phyloP scores from a whole-genome alignment of 495 filamentous ascomycete genomes.

The Tetracladium marchalianum region DNA sequence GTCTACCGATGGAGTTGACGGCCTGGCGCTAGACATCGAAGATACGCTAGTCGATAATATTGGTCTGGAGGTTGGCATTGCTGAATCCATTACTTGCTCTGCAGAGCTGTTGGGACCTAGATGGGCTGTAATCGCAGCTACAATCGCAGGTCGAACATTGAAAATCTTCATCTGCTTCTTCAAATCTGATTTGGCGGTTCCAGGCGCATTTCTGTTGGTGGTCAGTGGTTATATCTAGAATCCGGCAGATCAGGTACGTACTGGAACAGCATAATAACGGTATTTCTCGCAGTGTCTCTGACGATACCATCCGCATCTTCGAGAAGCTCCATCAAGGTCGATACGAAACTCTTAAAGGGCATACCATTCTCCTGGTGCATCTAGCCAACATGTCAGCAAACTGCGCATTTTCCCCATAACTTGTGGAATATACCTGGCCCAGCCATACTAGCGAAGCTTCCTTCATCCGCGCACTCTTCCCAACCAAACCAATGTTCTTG shows the following conservation, averaged over 20 bases:
- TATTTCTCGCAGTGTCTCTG: constrained; percentile 69
- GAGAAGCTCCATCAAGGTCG: constrained; percentile 69
- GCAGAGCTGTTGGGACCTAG: constrained; percentile 47
- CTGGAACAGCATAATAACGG: constrained; percentile 78
- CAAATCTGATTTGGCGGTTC: constrained; percentile 76
- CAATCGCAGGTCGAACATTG: constrained; percentile 77
- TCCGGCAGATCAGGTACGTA: constrained; percentile 26
- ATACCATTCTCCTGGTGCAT: constrained; percentile 70
- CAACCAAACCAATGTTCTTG: constrained; percentile 64
- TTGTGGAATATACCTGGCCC: constrained; percentile 39
- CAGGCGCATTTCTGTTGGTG: constrained; percentile 55
- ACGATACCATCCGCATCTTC: constrained; percentile 85
- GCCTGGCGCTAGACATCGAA: constrained; percentile 35
- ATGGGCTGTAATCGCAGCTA: constrained; percentile 62
- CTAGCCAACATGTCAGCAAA: constrained; percentile 25
- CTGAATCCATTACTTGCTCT: constrained; percentile 28
- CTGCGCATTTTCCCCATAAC: background rate
- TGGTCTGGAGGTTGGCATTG: constrained; percentile 24
- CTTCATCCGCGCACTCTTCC: constrained; percentile 73
- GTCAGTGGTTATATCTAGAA: constrained; percentile 1
- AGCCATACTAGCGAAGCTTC: constrained; percentile 80
- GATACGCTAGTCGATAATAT: constrained; percentile 40
- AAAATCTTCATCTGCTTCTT: constrained; percentile 70
- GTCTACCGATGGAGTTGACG: constrained; percentile 41
- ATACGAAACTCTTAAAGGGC: constrained; percentile 73